A percentile compares a stretch with the other conserved stretches of the same genome.
These are phyloP conservation scores for Sugiyamaella marilandica DNA, from an alignment of 805 yeast genomes.

Conservation along the genomic window DNA sequence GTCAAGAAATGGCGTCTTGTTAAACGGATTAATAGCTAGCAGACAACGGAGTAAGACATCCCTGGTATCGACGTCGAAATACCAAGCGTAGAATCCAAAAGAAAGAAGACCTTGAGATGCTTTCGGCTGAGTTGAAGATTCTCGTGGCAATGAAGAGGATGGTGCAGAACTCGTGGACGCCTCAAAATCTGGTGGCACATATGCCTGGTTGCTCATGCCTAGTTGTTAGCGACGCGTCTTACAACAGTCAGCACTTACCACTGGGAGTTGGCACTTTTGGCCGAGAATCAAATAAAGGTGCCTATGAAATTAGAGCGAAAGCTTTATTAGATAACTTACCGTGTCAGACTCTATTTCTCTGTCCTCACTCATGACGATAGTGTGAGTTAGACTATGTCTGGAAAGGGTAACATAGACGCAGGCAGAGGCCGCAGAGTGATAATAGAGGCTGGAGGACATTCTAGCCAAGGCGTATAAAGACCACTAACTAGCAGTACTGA, in stretches of 20 bases:
- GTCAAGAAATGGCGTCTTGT: slow-evolving; percentile 24
- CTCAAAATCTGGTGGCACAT: slow-evolving; percentile 33
- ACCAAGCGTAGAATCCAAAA: slow-evolving; percentile 56
- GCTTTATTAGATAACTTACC: not conserved
- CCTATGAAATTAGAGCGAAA: not conserved
- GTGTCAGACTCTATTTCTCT: slow-evolving; percentile 14
- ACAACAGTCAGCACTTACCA: slow-evolving; percentile 2
- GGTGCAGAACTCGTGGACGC: slow-evolving; percentile 14
- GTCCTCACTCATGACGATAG: slow-evolving; percentile 1
- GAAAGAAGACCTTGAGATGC: slow-evolving; percentile 47
- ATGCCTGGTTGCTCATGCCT: slow-evolving; percentile 29
- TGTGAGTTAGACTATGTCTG: not conserved
- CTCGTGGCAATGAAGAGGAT: slow-evolving; percentile 1
- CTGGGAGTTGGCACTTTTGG: slow-evolving; percentile 4
- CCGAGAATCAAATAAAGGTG: not conserved
- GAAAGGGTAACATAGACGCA: no score
- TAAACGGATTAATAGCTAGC: slow-evolving; percentile 54
- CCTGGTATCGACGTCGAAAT: slow-evolving; percentile 62
- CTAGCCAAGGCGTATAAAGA: no score
- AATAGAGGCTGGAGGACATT: no score
- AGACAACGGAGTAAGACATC: slow-evolving; percentile 54
- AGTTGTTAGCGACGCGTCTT: not conserved
- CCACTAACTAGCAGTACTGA: no score
- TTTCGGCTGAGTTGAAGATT: not conserved
- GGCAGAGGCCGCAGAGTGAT: no score